These are phyloP conservation scores for Monosporozyma solicola DNA, from an alignment of 805 yeast genomes.

Conservation along the genomic window DNA sequence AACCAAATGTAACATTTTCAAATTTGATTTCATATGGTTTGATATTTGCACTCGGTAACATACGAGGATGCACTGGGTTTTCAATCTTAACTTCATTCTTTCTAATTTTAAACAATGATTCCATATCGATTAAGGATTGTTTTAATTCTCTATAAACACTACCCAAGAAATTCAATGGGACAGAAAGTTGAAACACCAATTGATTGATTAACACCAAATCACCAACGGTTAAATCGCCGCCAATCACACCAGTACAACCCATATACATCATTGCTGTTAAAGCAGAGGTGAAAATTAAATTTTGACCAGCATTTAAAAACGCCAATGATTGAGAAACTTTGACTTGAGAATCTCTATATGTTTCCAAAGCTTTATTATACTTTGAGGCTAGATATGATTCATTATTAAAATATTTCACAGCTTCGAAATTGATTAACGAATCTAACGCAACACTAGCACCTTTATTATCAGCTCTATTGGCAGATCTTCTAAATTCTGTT, in stretches of 20 bases:
- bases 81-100: slow-evolving; percentile 58
- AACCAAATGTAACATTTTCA: slow-evolving; percentile 89
- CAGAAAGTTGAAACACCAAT: slow-evolving; percentile 89
- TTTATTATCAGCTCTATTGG: slow-evolving; percentile 86
- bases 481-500: slow-evolving; percentile 80
- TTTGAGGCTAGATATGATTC: slow-evolving; percentile 71
- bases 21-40: slow-evolving; percentile 70
- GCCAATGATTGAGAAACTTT: slow-evolving; percentile 82
- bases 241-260: slow-evolving; percentile 91
- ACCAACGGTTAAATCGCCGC: slow-evolving; percentile 80
- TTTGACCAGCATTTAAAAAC: slow-evolving; percentile 71
- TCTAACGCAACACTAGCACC: slow-evolving; percentile 95
- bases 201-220: slow-evolving; percentile 92
- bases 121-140: slow-evolving; percentile 93
- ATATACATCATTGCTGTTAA: slow-evolving; percentile 95
- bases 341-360: slow-evolving; percentile 60
- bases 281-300: slow-evolving; percentile 74
- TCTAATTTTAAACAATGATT: slow-evolving; percentile 79
- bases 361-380: slow-evolving; percentile 64
- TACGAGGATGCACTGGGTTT: slow-evolving; percentile 56
- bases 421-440: slow-evolving; percentile 86
- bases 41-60: slow-evolving; percentile 25
- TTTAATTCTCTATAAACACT: slow-evolving; percentile 92
- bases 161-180: slow-evolving; percentile 89
- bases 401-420: slow-evolving; percentile 90